phyloP scores from a whole-genome alignment of 2,329 filamentous ascomycete genomes.

The Ophioceras dolichostomum region DNA sequence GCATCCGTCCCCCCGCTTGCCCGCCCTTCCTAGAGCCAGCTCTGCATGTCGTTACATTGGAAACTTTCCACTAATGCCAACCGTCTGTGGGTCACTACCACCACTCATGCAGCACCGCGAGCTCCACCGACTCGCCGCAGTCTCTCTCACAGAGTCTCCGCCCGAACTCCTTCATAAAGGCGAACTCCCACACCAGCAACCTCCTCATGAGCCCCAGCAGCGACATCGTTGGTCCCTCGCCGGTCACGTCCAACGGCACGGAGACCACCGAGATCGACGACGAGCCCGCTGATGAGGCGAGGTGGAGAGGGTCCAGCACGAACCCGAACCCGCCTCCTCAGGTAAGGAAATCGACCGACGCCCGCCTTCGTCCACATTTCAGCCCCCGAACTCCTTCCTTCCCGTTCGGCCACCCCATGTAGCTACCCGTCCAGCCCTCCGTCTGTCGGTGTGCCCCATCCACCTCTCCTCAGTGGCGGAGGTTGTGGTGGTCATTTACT shows the following conservation, averaged over 20 bases:
- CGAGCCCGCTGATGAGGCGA: constrained; percentile 26
- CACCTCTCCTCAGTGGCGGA: not conserved
- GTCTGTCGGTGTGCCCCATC: too few species aligned
- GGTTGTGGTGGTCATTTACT: not conserved
- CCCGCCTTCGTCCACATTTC: too few species aligned
- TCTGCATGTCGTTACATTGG: too few species aligned
- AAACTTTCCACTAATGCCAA: too few species aligned
- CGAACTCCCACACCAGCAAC: constrained; percentile 27
- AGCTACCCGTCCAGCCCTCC: too few species aligned
- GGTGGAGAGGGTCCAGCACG: not conserved
- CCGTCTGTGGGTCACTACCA: not conserved
- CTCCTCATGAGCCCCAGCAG: constrained; percentile 50
- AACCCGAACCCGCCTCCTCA: constrained; percentile 15
- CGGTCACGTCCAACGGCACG: constrained; percentile 76
- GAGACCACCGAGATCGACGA: constrained; percentile 78
- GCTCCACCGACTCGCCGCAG: constrained; percentile 21
- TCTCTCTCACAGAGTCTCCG: constrained; percentile 28
- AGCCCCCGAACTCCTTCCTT: too few species aligned
- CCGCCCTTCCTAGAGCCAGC: too few species aligned
- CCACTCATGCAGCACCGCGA: too few species aligned
- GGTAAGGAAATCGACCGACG: too few species aligned
- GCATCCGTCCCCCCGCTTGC: too few species aligned
- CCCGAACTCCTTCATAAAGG: constrained; percentile 34
- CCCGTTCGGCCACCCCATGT: too few species aligned
- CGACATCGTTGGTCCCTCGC: constrained; percentile 67